phyloP scores from a whole-genome alignment of 192 early-diverging fungal genomes.

The Coemansia nantahalensis region DNA sequence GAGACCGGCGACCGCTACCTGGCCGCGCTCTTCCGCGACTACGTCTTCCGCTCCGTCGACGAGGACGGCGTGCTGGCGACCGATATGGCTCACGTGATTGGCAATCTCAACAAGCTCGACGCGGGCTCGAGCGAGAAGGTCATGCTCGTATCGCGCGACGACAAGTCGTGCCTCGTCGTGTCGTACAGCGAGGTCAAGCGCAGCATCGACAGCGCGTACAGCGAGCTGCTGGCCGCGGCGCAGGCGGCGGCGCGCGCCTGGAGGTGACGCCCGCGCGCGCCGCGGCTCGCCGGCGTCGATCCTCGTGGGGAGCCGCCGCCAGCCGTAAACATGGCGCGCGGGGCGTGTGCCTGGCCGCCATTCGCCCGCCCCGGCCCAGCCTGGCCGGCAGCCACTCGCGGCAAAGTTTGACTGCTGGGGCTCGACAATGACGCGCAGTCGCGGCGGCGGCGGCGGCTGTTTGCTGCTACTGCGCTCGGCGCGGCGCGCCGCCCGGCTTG shows the following conservation, averaged over 20 bases:
- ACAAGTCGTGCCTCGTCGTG: slow-evolving; percentile 95
- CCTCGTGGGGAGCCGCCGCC: neutral
- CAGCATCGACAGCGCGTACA: slow-evolving; percentile 84
- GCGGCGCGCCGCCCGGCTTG: too few relatives aligned
- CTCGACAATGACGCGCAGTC: too few relatives aligned
- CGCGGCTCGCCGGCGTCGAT: neutral
- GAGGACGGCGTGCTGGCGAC: slow-evolving; percentile 76
- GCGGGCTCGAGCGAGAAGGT: slow-evolving; percentile 92
- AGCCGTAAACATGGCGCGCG: too few relatives aligned
- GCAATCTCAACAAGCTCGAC: slow-evolving; percentile 96
- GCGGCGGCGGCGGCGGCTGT: too few relatives aligned
- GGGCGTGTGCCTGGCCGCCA: too few relatives aligned
- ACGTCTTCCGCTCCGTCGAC: slow-evolving; percentile 96
- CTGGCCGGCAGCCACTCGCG: too few relatives aligned
- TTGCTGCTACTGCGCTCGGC: too few relatives aligned
- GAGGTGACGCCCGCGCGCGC: neutral
- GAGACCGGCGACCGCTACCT: slow-evolving; percentile 98
- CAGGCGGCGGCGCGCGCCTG: neutral
- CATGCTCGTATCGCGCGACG: slow-evolving; percentile 93
- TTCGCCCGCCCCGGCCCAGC: too few relatives aligned
- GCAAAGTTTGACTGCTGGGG: too few relatives aligned
- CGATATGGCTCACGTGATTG: slow-evolving; percentile 90
- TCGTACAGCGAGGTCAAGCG: slow-evolving; percentile 93
- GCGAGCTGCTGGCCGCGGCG: slow-evolving; percentile 57
- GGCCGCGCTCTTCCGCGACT: slow-evolving; percentile 96